Conservation (phyloP, 345 rosid species). For the Cardamine occulta region DNA sequence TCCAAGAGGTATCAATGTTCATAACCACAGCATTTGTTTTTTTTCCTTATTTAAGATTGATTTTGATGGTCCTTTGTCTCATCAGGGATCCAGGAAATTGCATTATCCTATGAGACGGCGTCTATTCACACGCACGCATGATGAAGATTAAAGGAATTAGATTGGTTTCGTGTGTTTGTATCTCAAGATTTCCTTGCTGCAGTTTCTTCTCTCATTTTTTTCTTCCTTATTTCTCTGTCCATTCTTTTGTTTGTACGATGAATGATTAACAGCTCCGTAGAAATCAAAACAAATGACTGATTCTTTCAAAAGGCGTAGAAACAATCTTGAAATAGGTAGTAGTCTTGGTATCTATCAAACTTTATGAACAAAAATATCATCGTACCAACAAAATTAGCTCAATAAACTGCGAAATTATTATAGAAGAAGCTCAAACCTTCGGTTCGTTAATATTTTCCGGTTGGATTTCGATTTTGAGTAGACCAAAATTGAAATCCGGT, state of each 20-base stretch:
- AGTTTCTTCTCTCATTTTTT: background rate
- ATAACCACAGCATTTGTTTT: background rate
- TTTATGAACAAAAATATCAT: background rate
- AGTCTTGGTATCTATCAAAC: background rate
- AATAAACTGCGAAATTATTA: background rate
- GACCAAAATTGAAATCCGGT: conserved; percentile 1
- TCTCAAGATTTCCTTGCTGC: conserved; percentile 17
- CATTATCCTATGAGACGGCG: conserved; percentile 54
- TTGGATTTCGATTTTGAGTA: background rate
- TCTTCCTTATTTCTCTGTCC: background rate
- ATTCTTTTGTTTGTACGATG: conserved; percentile 23
- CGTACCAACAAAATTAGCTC: background rate
- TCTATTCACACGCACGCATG: background rate
- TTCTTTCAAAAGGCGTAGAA: conserved; percentile 4
- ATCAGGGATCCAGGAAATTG: conserved; percentile 64
- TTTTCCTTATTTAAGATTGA: background rate
- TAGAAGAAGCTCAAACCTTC: background rate
- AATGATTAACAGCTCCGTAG: conserved; percentile 15
- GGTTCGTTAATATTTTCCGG: background rate
- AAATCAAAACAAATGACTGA: conserved; percentile 27
- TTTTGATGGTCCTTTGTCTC: conserved; percentile 20
- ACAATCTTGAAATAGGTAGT: background rate
- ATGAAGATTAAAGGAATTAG: conserved; percentile 18
- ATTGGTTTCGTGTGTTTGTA: conserved; percentile 20
- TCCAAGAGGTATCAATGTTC: conserved; percentile 54